A percentile compares a stretch with the other conserved stretches of the same genome.
Conservation (phyloP, 345 rosid species). For the Citrus cavaleriei region DNA sequence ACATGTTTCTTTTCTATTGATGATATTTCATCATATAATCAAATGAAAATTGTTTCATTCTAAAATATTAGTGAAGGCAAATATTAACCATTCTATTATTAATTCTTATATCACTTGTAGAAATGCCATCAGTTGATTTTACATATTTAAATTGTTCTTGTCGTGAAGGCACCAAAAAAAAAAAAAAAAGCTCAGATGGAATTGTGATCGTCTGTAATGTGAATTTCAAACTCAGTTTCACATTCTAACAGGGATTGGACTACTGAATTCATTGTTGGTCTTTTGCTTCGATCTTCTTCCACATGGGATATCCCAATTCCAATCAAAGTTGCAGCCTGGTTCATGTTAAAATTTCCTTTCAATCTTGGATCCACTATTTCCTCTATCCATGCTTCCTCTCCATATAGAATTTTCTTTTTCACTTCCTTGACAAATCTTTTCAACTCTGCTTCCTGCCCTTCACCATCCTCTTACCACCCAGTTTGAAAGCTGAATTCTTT, state of each 20-base stretch:
- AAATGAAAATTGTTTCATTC: too few species aligned
- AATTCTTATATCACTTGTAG: neutral
- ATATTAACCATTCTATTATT: neutral
- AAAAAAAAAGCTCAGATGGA: neutral
- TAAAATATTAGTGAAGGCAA: neutral
- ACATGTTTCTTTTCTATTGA: too few species aligned
- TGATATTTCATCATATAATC: too few species aligned
- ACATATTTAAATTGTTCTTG: neutral
- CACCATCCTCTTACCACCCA: conserved; percentile 4
- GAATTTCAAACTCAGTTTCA: conserved; percentile 10
- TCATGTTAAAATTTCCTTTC: conserved; percentile 23
- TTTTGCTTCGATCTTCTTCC: conserved; percentile 31
- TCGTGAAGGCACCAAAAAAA: neutral
- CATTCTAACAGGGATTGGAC: conserved; percentile 26
- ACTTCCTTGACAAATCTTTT: conserved; percentile 20
- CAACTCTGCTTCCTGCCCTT: conserved; percentile 31
- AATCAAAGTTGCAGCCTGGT: conserved; percentile 22
- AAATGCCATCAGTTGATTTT: neutral
- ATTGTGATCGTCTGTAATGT: neutral
- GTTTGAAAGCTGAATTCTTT: conserved; percentile 34
- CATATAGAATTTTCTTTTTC: conserved; percentile 20
- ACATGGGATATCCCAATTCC: conserved; percentile 29
- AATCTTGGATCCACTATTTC: conserved; percentile 26
- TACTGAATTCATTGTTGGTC: conserved; percentile 37
- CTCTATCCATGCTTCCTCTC: conserved; percentile 12